phyloP scores from a whole-genome alignment of 2,329 filamentous ascomycete species.

The Aspergillus carbonarius region DNA sequence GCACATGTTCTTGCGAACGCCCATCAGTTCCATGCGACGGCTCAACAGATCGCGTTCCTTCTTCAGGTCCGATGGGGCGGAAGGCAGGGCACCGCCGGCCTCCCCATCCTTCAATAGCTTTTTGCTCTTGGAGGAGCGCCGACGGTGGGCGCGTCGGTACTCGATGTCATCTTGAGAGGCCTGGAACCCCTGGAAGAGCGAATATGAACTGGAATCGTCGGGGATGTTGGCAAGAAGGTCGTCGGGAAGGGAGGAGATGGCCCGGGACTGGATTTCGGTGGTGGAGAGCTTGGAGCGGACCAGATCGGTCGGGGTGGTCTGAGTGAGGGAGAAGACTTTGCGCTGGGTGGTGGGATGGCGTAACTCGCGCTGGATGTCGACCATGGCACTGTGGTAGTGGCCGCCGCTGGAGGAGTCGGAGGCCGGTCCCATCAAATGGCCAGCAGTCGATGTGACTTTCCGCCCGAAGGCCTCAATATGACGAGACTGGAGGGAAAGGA shows the following conservation, averaged over 20 bases:
- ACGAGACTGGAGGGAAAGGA: conserved; percentile 60
- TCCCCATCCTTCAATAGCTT: conserved; percentile 67
- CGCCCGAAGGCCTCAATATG: conserved; percentile 89
- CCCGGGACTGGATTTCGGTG: conserved; percentile 89
- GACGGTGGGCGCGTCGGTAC: conserved; percentile 66
- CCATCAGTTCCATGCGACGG: conserved; percentile 86
- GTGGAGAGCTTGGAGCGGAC: conserved; percentile 89
- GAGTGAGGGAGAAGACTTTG: conserved; percentile 85
- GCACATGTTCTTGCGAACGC: conserved; percentile 94
- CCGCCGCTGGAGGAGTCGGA: conserved; percentile 53
- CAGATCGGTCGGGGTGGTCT: conserved; percentile 88
- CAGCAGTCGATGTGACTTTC: conserved; percentile 92
- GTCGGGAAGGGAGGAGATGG: conserved; percentile 82
- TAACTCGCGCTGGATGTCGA: conserved; percentile 84
- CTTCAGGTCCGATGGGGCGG: conserved; percentile 70
- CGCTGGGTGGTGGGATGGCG: conserved; percentile 80
- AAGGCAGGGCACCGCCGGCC: conserved; percentile 56
- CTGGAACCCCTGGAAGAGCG: conserved; percentile 94
- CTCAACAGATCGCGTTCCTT: conserved; percentile 77
- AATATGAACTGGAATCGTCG: conserved; percentile 81
- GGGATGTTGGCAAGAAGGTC: conserved; percentile 88
- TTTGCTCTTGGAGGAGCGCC: conserved; percentile 70
- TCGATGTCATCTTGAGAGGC: conserved; percentile 67
- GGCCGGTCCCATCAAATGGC: conserved; percentile 76
- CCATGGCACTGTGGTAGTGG: conserved; percentile 85